A percentile compares a stretch with the other conserved stretches of the same genome.
Conservation (phyloP, 768 basidiomycete genomes). For the Goffeauzyma gilvescens region DNA sequence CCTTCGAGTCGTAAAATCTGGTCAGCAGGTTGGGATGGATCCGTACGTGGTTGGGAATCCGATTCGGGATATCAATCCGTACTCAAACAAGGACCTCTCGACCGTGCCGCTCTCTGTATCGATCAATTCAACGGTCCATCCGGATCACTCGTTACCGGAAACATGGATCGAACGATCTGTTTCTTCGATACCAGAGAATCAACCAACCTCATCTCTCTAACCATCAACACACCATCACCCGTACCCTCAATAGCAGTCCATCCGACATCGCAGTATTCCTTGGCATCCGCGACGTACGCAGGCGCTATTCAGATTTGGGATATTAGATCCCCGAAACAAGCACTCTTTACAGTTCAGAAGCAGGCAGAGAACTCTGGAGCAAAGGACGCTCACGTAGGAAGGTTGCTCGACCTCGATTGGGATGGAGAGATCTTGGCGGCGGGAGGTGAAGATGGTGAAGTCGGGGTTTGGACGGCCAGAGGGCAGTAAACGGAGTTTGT, state of each 20-base stretch:
- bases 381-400: conserved; percentile 30
- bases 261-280: conserved; percentile 32
- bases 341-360: conserved; percentile 31
- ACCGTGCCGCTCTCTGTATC: conserved; percentile 33
- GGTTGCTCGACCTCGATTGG: conserved; percentile 34
- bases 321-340: conserved; percentile 34
- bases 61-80: conserved; percentile 40
- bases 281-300: conserved; percentile 33
- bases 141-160: conserved; percentile 32
- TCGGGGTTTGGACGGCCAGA: conserved; percentile 29
- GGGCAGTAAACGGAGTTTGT: conserved; percentile 29
- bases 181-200: conserved; percentile 35
- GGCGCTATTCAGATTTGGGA: conserved; percentile 35
- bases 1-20: conserved; percentile 24
- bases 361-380: too few relatives aligned
- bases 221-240: conserved; percentile 30
- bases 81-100: conserved; percentile 32
- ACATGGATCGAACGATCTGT: conserved; percentile 34
- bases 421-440: conserved; percentile 34
- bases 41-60: conserved; percentile 70
- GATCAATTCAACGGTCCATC: conserved; percentile 29
- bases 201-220: conserved; percentile 32
- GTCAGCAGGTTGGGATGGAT: conserved; percentile 75
- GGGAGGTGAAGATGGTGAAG: conserved; percentile 35
- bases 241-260: conserved; percentile 32